Evolutionary conservation across 2,329 filamentous ascomycete genomes (phyloP).

Genomic region (Cryoendolithus antarcticus): DNA sequence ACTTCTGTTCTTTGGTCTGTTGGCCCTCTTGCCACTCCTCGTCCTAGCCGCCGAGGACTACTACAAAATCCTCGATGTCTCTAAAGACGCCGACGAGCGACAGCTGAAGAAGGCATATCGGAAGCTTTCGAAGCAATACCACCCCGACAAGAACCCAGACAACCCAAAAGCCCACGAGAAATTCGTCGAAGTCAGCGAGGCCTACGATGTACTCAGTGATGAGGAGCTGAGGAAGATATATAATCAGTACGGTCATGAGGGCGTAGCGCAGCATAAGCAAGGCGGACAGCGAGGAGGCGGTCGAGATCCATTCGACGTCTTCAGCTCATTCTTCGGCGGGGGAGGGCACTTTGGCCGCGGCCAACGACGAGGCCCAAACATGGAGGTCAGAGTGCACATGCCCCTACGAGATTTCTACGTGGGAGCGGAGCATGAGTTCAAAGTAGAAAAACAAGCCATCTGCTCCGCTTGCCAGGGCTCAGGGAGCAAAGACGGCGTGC

Average conservation of each 20-base stretch:
- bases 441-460: constrained; percentile 86
- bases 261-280: constrained; percentile 68
- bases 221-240: constrained; percentile 75
- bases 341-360: constrained; percentile 69
- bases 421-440: constrained; percentile 73
- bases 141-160: constrained; percentile 93
- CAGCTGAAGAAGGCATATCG: constrained; percentile 93
- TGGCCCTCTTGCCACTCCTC: constrained; percentile 30
- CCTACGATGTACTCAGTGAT: constrained; percentile 83
- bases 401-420: constrained; percentile 87
- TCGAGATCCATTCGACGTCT: constrained; percentile 90
- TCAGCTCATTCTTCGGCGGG: constrained; percentile 92
- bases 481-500: constrained; percentile 65
- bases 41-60: constrained; percentile 52
- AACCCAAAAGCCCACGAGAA: constrained; percentile 72
- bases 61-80: constrained; percentile 73
- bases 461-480: constrained; percentile 84
- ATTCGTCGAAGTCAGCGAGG: constrained; percentile 88
- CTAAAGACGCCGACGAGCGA: constrained; percentile 66
- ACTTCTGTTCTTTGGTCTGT: constrained; percentile 23
- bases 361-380: constrained; percentile 72
- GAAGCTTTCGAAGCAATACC: constrained; percentile 83
- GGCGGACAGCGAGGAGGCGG: constrained; percentile 48
- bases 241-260: constrained; percentile 87
- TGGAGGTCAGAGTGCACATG: constrained; percentile 72